A percentile compares a stretch with the other conserved stretches of the same genome.
Evolutionary conservation across 306 rosid genomes (phyloP).

Genomic region (Malus fusca): DNA sequence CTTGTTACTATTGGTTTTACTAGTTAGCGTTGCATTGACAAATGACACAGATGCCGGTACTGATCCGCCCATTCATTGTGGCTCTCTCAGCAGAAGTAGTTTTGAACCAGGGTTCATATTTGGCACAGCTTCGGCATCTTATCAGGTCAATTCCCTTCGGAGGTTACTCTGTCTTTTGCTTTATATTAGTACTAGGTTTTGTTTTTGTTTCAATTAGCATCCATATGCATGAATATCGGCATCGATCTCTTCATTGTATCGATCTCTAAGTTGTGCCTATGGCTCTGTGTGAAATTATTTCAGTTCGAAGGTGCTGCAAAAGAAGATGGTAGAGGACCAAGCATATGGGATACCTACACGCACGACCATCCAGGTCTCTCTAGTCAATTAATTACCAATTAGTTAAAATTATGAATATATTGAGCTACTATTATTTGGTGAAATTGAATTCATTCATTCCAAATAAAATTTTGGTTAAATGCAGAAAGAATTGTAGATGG

Average conservation of each 20-base stretch:
- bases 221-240: neutral
- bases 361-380: slow-evolving; percentile 32
- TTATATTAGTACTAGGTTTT: neutral
- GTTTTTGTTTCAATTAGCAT: neutral
- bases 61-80: neutral
- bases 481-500: slow-evolving; percentile 34
- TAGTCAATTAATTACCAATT: neutral
- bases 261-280: too few species aligned
- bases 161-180: neutral
- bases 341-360: slow-evolving; percentile 36
- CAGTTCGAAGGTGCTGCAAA: slow-evolving; percentile 36
- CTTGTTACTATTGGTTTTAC: neutral
- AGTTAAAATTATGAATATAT: neutral
- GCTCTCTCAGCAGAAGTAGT: slow-evolving; percentile 26
- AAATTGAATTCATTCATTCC: too few species aligned
- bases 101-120: slow-evolving; percentile 37
- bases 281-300: neutral
- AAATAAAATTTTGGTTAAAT: neutral
- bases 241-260: neutral
- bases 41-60: neutral
- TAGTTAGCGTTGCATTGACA: neutral
- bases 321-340: slow-evolving; percentile 33
- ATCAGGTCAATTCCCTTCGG: slow-evolving; percentile 17
- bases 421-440: neutral
- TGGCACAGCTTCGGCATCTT: slow-evolving; percentile 40